A percentile compares a stretch with the other conserved stretches of the same genome.
Evolutionary conservation across 257 asterid species (phyloP).

Genomic region (Solanum bukasovii): DNA sequence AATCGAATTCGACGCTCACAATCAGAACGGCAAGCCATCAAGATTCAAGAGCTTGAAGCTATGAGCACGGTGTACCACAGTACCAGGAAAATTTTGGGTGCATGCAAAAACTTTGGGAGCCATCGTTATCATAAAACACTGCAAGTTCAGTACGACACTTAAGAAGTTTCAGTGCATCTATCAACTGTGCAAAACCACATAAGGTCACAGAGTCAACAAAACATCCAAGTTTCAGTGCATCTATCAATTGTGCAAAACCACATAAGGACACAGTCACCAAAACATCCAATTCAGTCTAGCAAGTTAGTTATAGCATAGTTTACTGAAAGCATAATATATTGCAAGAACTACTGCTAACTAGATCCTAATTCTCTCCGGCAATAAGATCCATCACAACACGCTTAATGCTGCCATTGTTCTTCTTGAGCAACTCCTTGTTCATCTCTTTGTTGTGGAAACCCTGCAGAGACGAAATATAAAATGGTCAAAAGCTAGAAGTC

Average conservation of each 20-base stretch:
- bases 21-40: conserved; percentile 26
- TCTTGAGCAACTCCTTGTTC: conserved; percentile 56
- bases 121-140: background rate
- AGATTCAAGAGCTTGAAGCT: conserved; percentile 62
- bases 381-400: conserved; percentile 80
- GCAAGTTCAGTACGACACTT: background rate
- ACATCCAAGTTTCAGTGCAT: background rate
- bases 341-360: background rate
- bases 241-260: background rate
- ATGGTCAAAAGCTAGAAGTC: background rate
- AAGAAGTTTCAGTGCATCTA: background rate
- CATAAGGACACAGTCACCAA: background rate
- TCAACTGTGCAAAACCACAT: background rate
- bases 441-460: conserved; percentile 49
- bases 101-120: background rate
- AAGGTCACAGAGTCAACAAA: background rate
- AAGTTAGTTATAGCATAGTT: background rate
- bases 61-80: background rate
- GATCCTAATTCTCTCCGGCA: conserved; percentile 22
- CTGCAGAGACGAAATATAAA: conserved; percentile 26
- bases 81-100: background rate
- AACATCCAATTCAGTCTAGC: background rate
- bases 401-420: conserved; percentile 76
- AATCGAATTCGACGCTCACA: background rate
- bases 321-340: background rate